phyloP scores from a whole-genome alignment of 2,329 filamentous ascomycete species.

The Cladophialophora chaetospira region DNA sequence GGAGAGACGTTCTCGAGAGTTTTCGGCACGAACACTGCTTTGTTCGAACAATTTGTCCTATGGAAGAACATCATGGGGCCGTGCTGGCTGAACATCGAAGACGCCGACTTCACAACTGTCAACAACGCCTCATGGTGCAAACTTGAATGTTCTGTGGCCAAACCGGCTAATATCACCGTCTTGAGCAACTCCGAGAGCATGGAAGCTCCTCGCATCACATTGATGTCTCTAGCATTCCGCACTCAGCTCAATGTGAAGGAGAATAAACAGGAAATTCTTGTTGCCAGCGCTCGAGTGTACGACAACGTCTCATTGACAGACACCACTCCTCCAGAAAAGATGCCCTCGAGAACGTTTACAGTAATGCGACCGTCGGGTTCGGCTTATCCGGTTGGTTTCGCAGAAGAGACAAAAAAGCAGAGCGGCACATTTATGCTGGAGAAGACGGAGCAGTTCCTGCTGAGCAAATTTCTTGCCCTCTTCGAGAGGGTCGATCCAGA shows the following conservation, averaged over 20 bases:
- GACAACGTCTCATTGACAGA: constrained; percentile 85
- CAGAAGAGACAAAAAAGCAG: constrained; percentile 57
- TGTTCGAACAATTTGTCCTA: constrained; percentile 97
- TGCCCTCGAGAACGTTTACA: constrained; percentile 89
- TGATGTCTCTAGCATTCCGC: constrained; percentile 93
- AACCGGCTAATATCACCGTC: constrained; percentile 73
- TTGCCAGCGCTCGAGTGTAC: constrained; percentile 89
- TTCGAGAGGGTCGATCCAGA: constrained; percentile 88
- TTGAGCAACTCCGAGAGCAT: constrained; percentile 76
- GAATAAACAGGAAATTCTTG: constrained; percentile 94
- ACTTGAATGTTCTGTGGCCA: constrained; percentile 79
- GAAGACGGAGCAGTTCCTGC: constrained; percentile 79
- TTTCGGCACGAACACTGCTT: constrained; percentile 87
- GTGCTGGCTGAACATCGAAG: constrained; percentile 91
- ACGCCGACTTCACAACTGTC: constrained; percentile 77
- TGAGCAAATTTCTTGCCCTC: constrained; percentile 86
- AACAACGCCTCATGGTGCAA: constrained; percentile 98
- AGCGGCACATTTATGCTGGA: constrained; percentile 79
- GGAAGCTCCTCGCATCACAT: constrained; percentile 80
- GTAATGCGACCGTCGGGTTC: constrained; percentile 78
- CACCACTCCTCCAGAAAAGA: constrained; percentile 82
- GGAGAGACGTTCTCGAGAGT: constrained; percentile 93
- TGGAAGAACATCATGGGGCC: constrained; percentile 99
- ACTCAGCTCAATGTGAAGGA: constrained; percentile 86
- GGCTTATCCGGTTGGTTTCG: constrained; percentile 83